A percentile compares a stretch with the other conserved stretches of the same genome.
Conservation (phyloP, 164 flowering plant species). For the Macadamia tetraphylla region DNA sequence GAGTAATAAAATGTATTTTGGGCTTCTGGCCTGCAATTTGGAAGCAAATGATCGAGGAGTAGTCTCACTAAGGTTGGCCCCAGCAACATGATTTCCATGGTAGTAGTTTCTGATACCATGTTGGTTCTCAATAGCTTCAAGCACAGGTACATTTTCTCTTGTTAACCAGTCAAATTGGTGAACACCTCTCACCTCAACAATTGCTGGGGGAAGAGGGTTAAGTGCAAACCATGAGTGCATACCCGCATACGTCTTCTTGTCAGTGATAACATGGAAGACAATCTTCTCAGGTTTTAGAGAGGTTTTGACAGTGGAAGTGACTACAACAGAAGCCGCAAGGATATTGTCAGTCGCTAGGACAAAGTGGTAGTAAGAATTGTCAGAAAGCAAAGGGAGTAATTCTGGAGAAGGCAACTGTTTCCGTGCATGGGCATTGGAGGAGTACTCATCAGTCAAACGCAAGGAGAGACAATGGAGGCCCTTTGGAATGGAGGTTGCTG, state of each 20-base stretch:
- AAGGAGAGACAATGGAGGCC: conserved; percentile 72
- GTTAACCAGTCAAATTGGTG: conserved; percentile 87
- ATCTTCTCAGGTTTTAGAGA: conserved; percentile 56
- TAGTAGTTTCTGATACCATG: conserved; percentile 52
- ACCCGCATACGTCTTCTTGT: conserved; percentile 78
- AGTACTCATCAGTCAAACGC: conserved; percentile 75
- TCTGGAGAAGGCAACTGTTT: conserved; percentile 71
- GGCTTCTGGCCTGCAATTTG: conserved; percentile 68
- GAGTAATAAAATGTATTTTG: conserved; percentile 73
- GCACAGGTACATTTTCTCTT: conserved; percentile 73
- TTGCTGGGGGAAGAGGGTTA: conserved; percentile 58
- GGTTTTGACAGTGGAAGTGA: conserved; percentile 54
- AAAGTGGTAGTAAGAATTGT: conserved; percentile 66
- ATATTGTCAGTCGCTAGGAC: conserved; percentile 66
- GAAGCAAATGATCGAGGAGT: conserved; percentile 63
- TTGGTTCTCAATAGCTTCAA: conserved; percentile 67
- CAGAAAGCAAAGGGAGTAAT: conserved; percentile 57
- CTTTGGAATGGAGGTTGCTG: conserved; percentile 72
- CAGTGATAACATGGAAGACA: conserved; percentile 77
- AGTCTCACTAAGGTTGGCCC: conserved; percentile 55
- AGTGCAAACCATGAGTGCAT: conserved; percentile 91
- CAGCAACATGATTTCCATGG: conserved; percentile 63
- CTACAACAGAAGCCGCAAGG: conserved; percentile 80
- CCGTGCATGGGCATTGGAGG: conserved; percentile 75
- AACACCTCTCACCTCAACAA: conserved; percentile 68